Conservation (phyloP, 805 yeast genomes). For the Saturnispora diversa region DNA sequence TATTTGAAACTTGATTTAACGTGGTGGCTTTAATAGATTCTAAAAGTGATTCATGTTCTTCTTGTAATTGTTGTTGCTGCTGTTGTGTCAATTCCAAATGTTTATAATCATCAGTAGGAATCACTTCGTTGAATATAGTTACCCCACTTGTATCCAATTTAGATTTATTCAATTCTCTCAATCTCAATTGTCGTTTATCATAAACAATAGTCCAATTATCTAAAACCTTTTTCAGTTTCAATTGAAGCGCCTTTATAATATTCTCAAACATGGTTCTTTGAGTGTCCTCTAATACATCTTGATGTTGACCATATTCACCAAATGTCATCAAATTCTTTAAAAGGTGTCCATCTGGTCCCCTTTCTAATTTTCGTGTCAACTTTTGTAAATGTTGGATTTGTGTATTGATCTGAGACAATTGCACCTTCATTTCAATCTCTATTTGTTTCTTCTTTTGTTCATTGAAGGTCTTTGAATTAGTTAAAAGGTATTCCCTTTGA, state of each 20-base stretch:
- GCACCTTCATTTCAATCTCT: conserved; percentile 23
- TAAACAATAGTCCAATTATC: conserved; percentile 42
- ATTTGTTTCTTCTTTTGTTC: conserved; percentile 24
- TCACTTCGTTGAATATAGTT: conserved; percentile 14
- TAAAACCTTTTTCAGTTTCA: conserved; percentile 36
- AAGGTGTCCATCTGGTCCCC: conserved; percentile 6
- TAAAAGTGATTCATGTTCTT: conserved; percentile 49
- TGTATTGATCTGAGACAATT: conserved; percentile 18
- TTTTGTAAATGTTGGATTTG: conserved; percentile 17
- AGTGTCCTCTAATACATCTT: conserved; percentile 31
- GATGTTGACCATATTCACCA: conserved; percentile 32
- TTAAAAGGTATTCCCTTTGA: conserved; percentile 30
- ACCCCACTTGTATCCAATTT: conserved; percentile 20
- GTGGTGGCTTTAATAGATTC: conserved; percentile 52
- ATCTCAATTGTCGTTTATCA: conserved; percentile 38
- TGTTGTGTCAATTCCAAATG: conserved; percentile 34
- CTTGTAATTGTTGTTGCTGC: conserved; percentile 49
- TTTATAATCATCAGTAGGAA: conserved; percentile 27
- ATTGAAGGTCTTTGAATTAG: conserved; percentile 21
- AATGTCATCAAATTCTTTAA: conserved; percentile 26
- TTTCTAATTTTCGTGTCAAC: neutral
- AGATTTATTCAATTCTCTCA: conserved; percentile 31
- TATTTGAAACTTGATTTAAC: conserved; percentile 47
- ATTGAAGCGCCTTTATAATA: conserved; percentile 40
- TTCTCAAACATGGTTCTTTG: conserved; percentile 40